Percentiles rank a stretch among this genome's conserved stretches.
Evolutionary conservation across 1,284 basidiomycete genomes (phyloP).

Genomic region (Cutaneotrichosporon cavernicola): DNA sequence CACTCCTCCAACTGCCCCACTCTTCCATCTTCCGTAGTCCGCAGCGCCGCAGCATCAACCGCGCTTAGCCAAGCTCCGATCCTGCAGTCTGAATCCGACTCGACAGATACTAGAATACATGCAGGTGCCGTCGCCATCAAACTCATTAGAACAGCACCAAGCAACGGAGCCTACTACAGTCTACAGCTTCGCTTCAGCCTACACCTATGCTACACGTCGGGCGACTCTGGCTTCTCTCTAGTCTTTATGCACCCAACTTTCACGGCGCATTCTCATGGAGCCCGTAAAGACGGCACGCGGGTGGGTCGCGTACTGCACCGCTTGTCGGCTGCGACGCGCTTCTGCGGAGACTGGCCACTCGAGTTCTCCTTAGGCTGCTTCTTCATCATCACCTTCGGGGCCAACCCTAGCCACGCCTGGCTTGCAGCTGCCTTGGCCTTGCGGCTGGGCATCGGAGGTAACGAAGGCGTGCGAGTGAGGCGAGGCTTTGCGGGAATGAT

Average conservation of each 20-base stretch:
- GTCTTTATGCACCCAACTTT: background rate
- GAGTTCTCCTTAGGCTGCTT: background rate
- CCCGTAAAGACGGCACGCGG: background rate
- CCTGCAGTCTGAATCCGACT: background rate
- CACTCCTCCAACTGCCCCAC: background rate
- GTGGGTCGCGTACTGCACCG: background rate
- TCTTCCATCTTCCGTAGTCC: background rate
- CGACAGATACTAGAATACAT: background rate
- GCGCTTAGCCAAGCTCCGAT: too few species aligned
- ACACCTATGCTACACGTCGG: background rate
- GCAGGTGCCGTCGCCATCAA: background rate
- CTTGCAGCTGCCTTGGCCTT: constrained; percentile 7
- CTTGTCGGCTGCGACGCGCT: background rate
- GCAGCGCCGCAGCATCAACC: too few species aligned
- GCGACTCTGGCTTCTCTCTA: background rate
- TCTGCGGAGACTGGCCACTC: background rate
- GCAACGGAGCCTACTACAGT: background rate
- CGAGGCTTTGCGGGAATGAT: constrained; percentile 1
- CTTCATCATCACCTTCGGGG: background rate
- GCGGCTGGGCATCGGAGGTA: constrained; percentile 6
- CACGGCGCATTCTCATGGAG: background rate
- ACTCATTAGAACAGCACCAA: constrained; percentile 2
- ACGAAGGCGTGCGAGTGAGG: background rate
- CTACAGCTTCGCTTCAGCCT: background rate
- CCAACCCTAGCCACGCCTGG: background rate